Base-by-base conservation (phyloP, 1,284 basidiomycete genomes). In the Apiotrichum domesticum region DNA sequence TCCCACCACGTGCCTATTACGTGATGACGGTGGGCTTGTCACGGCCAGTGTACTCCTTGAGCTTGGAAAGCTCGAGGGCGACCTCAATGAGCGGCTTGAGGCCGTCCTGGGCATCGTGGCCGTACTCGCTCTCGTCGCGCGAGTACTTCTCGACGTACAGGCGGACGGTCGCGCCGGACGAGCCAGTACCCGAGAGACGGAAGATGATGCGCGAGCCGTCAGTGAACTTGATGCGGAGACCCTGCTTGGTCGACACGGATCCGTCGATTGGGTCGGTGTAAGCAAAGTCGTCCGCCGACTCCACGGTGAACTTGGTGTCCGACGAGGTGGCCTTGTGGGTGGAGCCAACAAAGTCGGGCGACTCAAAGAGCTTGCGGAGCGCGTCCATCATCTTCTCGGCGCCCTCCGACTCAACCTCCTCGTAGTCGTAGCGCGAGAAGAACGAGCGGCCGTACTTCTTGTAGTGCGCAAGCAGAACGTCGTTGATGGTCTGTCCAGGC, bases 401-500 rank as follows among this genome's bases (percentile, higher is more conserved):
- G 37, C 88, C 90, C 39, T 88, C 88, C 0, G 91, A 91, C 13
- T 90, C 84, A 50, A 97, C 92, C 76, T 98, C 96, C 76, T 98
- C 95, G 79, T 98, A 98, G 79, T 98, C 95, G 79, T 98, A 98
- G 64, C 92, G 87, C 61, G 89, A 93, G 84, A 98, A 98, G 85
- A 98, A 98, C 61, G 88, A 93, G 63, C 95, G 91, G 45, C 95
- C 95, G 78, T 98, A 98, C 69, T 84, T 86, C 62, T 83, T 81
- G 80, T 98, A 98, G 81, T 95, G 91, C 63, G 83, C 84, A 64
- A 86, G 81, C 43, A 96, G 83, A 63, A 96, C 79, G 70, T 95
- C 91, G 63, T 91, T 92, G 79, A 97, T 95, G 15, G 89, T 90
- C 53, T 88, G 79, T 50, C 79, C 78, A 83, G 80, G 83, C 56